A percentile compares a stretch with the other conserved stretches of the same genome.
These are phyloP conservation scores for Cicer chorassanicum DNA, from an alignment of 306 rosid genomes.

Conservation along the genomic window DNA sequence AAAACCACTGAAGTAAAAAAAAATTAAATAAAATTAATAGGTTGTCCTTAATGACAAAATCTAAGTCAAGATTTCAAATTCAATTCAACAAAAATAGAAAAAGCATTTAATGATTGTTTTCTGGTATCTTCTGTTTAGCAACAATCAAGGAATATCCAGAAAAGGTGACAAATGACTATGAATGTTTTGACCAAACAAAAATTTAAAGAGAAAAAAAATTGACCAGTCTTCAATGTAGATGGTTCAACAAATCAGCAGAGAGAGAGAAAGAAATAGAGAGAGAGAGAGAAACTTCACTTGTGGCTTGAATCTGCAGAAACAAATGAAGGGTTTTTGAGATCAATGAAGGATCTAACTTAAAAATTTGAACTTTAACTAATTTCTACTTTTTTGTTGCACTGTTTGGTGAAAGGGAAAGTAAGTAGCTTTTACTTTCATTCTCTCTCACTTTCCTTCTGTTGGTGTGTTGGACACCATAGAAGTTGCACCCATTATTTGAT, in stretches of 20 bases:
- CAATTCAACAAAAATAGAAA: not conserved
- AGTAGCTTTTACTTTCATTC: constrained; percentile 46
- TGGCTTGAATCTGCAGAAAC: constrained; percentile 50
- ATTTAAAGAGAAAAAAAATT: constrained; percentile 27
- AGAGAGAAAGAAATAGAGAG: constrained; percentile 30
- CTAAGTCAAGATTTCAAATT: constrained; percentile 28
- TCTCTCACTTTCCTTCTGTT: constrained; percentile 41
- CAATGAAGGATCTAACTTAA: constrained; percentile 36
- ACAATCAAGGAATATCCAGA: constrained; percentile 30
- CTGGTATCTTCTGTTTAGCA: constrained; percentile 12
- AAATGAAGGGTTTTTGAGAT: constrained; percentile 35
- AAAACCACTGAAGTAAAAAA: not conserved
- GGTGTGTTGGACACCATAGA: constrained; percentile 46
- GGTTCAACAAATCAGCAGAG: constrained; percentile 40
- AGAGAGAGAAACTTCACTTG: constrained; percentile 47
- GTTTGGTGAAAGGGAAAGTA: constrained; percentile 54
- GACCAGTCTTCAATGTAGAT: constrained; percentile 46
- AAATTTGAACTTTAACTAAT: constrained; percentile 30
- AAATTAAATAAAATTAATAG: constrained; percentile 12
- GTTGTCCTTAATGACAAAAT: constrained; percentile 30
- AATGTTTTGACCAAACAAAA: constrained; percentile 49
- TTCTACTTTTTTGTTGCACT: constrained; percentile 12
- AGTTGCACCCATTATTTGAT: constrained; percentile 48
- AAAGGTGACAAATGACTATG: constrained; percentile 36
- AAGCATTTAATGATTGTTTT: constrained; percentile 23